Evolutionary conservation across 805 yeast species (phyloP).

Genomic region (Monosporozyma unispora): DNA sequence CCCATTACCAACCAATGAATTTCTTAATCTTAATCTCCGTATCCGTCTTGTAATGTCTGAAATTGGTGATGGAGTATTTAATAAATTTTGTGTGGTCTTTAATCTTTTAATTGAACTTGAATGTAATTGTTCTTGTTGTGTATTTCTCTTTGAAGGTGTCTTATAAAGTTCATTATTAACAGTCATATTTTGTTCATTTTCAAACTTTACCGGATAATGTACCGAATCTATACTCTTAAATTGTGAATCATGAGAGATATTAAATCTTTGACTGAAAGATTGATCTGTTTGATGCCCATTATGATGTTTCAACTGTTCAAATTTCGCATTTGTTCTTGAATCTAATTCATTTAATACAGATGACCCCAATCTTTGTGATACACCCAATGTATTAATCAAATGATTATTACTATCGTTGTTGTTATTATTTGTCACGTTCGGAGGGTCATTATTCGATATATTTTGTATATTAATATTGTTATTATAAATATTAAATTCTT

Average conservation of each 20-base stretch:
- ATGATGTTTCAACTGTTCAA: conserved; percentile 8
- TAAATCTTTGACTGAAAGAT: conserved; percentile 8
- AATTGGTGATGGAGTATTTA: conserved; percentile 9
- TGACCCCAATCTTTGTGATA: conserved; percentile 28
- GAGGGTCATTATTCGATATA: not conserved
- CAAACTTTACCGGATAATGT: conserved; percentile 20
- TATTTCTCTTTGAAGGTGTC: conserved; percentile 9
- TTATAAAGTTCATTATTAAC: conserved; percentile 2
- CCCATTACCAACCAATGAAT: conserved; percentile 5
- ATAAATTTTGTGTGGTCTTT: conserved; percentile 2
- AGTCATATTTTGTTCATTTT: not conserved
- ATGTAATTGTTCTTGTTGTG: conserved; percentile 1
- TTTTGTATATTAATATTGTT: conserved; percentile 1
- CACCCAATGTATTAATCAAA: conserved; percentile 20
- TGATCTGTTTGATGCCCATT: not conserved
- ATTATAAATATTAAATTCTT: conserved; percentile 1
- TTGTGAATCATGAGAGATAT: conserved; percentile 16
- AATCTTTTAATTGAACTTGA: conserved; percentile 7
- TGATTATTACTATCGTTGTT: no score
- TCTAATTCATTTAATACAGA: conserved; percentile 31
- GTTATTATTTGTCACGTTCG: conserved; percentile 5
- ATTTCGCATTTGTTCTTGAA: conserved; percentile 24
- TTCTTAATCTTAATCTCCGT: conserved; percentile 18
- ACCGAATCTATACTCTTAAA: conserved; percentile 30
- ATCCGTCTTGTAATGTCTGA: conserved; percentile 23